These are phyloP conservation scores for Gelatoporia subvermispora DNA, from an alignment of 768 basidiomycete species.

Conservation along the genomic window DNA sequence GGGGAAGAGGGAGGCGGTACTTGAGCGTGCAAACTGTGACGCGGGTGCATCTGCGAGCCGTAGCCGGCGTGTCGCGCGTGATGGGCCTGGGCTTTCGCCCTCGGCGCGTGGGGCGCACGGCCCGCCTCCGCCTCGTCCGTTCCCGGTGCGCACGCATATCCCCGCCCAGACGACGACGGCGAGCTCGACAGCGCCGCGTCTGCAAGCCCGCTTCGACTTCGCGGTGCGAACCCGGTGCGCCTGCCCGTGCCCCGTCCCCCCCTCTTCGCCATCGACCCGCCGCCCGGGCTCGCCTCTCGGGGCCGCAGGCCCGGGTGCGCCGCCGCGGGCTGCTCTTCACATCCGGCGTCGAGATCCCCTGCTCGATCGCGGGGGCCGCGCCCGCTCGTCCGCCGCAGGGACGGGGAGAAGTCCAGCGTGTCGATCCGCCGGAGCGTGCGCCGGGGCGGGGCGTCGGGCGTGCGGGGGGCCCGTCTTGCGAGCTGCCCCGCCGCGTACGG, in stretches of 20 bases:
- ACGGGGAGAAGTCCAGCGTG: conserved; percentile 9
- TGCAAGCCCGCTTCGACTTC: conserved; percentile 5
- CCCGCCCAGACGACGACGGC: conserved; percentile 9
- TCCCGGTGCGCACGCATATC: conserved; percentile 13
- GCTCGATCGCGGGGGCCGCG: conserved; percentile 7
- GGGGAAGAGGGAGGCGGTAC: conserved; percentile 12
- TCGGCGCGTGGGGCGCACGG: conserved; percentile 6
- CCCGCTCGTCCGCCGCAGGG: conserved; percentile 4
- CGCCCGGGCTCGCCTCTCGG: neutral
- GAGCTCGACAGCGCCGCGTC: neutral
- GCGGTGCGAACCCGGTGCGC: conserved; percentile 5
- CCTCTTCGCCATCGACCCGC: neutral
- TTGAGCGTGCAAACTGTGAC: conserved; percentile 15
- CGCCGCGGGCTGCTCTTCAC: conserved; percentile 6
- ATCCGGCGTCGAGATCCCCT: conserved; percentile 4
- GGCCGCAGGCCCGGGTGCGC: neutral
- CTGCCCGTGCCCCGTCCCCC: neutral
- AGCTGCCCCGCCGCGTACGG: conserved; percentile 7
- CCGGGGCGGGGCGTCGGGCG: conserved; percentile 3
- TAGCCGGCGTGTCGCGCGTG: conserved; percentile 18
- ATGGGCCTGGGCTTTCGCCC: conserved; percentile 21
- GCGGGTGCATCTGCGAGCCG: conserved; percentile 10
- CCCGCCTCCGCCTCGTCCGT: conserved; percentile 8
- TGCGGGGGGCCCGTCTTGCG: conserved; percentile 3
- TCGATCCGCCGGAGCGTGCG: conserved; percentile 9